A percentile compares a stretch with the other conserved stretches of the same genome.
These are phyloP conservation scores for Cnidoscolus chayamansa DNA, from an alignment of 441 rosid genomes.

Conservation along the genomic window DNA sequence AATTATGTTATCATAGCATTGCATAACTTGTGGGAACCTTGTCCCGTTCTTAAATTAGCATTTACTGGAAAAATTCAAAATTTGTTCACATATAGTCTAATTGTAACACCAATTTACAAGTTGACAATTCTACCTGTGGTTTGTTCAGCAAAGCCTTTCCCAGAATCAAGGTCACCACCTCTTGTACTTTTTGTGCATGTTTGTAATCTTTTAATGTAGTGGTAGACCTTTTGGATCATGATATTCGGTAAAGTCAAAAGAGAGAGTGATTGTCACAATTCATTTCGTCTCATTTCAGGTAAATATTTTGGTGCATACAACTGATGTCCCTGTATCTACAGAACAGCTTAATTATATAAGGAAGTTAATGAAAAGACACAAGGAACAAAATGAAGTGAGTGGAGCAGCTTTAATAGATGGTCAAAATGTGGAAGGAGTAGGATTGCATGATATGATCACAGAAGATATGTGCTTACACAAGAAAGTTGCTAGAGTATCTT, in stretches of 20 bases:
- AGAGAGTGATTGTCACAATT: background rate
- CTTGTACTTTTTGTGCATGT: background rate
- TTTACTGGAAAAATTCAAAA: background rate
- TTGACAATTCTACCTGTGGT: background rate
- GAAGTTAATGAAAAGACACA: slow-evolving; percentile 63
- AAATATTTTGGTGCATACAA: slow-evolving; percentile 76
- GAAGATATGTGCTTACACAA: slow-evolving; percentile 38
- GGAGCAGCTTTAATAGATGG: slow-evolving; percentile 26
- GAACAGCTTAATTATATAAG: slow-evolving; percentile 76
- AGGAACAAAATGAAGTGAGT: slow-evolving; percentile 36
- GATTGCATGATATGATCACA: slow-evolving; percentile 28
- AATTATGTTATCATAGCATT: background rate
- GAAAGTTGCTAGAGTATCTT: slow-evolving; percentile 43
- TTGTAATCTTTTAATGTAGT: background rate
- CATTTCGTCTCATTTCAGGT: slow-evolving; percentile 54
- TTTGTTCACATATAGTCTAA: background rate
- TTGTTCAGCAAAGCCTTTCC: background rate
- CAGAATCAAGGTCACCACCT: background rate
- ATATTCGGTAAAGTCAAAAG: slow-evolving; percentile 9
- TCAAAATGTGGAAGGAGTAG: slow-evolving; percentile 36
- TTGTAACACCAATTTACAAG: background rate
- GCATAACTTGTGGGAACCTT: background rate
- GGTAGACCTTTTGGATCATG: slow-evolving; percentile 3
- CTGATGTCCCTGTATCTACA: slow-evolving; percentile 68
- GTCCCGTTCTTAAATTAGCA: background rate